These are phyloP conservation scores for Plenodomus tracheiphilus DNA, from an alignment of 2,329 filamentous ascomycete genomes.

Conservation along the genomic window DNA sequence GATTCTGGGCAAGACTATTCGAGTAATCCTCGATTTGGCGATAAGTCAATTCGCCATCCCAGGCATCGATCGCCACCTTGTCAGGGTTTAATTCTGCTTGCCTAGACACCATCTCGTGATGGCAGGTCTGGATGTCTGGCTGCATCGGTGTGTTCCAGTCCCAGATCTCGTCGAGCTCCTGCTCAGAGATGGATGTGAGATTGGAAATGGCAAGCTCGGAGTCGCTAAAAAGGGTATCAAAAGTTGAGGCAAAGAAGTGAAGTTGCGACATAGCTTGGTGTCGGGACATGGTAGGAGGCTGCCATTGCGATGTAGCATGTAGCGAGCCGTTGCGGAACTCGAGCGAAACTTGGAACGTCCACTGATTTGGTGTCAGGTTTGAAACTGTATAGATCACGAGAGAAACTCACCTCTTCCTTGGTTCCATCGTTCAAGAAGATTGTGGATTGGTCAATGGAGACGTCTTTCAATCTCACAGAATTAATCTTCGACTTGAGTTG, in stretches of 20 bases:
- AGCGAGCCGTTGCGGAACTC: constrained; percentile 31
- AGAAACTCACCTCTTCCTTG: constrained; percentile 28
- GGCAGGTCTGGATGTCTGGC: constrained; percentile 49
- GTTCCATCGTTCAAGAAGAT: constrained; percentile 36
- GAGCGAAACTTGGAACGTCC: constrained; percentile 33
- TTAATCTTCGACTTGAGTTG: constrained; percentile 20
- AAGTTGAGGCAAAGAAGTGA: constrained; percentile 45
- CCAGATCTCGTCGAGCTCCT: constrained; percentile 54
- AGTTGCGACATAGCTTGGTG: constrained; percentile 51
- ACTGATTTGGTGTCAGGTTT: constrained; percentile 20
- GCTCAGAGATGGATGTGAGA: constrained; percentile 26
- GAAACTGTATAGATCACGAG: neutral
- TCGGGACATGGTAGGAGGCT: constrained; percentile 45
- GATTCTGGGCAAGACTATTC: constrained; percentile 31
- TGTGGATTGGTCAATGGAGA: constrained; percentile 8
- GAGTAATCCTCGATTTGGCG: constrained; percentile 41
- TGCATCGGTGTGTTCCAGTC: constrained; percentile 53
- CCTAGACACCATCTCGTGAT: constrained; percentile 53
- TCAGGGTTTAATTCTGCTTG: constrained; percentile 40
- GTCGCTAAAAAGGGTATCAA: constrained; percentile 42
- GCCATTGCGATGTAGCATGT: constrained; percentile 49
- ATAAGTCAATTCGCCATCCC: constrained; percentile 44
- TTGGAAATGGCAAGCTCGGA: constrained; percentile 15
- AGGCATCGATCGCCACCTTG: constrained; percentile 44
- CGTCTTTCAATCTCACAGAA: constrained; percentile 14